Conservation (phyloP, 2,329 filamentous ascomycete species). For the Phyllosticta capitalensis region DNA sequence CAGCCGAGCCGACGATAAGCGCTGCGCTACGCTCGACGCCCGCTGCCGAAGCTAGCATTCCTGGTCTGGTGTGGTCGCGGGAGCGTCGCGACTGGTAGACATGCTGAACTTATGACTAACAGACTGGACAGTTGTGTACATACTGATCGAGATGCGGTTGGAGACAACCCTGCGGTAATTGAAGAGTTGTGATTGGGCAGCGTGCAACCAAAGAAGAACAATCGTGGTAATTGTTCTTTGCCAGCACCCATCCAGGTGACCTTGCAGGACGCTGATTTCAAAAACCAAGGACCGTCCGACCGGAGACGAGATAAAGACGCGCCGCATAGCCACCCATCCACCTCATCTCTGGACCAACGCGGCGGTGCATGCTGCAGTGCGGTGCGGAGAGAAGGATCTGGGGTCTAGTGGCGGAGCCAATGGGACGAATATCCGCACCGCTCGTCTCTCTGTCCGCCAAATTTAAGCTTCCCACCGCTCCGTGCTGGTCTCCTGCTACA, state of each 20-base stretch:
- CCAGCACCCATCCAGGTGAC: background rate
- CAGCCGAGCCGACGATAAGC: background rate
- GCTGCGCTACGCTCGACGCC: no score
- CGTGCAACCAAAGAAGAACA: background rate
- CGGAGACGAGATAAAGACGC: background rate
- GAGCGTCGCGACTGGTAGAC: background rate
- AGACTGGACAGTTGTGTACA: background rate
- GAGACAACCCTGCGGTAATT: background rate
- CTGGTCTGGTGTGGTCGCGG: background rate
- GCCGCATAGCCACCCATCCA: background rate
- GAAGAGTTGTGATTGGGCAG: background rate
- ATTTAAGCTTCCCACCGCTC: background rate
- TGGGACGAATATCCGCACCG: background rate
- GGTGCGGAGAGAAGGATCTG: background rate
- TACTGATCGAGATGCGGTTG: background rate
- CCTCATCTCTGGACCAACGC: background rate
- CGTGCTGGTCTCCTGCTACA: background rate
- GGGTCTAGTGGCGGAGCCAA: background rate
- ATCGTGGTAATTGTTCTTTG: background rate
- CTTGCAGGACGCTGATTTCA: background rate
- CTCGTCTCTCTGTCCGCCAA: background rate
- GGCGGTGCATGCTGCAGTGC: no score
- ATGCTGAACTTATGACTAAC: background rate
- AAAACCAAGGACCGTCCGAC: background rate
- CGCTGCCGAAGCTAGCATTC: background rate